Evolutionary conservation across 805 yeast species (phyloP).

Genomic region (Candida rishiriensis): DNA sequence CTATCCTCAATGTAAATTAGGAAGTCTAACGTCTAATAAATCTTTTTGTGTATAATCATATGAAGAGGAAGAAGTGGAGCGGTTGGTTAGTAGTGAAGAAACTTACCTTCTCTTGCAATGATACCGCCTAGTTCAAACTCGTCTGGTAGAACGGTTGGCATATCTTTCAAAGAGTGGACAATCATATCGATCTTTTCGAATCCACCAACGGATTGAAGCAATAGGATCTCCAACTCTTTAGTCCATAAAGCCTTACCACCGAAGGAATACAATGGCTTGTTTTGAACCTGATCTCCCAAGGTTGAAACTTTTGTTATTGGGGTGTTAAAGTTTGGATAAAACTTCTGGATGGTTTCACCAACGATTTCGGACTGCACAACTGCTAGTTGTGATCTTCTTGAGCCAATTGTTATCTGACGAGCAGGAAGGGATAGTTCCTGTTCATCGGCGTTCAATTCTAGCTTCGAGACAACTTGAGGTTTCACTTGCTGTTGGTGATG

Average conservation of each 20-base stretch:
- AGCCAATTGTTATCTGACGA: conserved; percentile 56
- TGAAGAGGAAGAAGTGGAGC: conserved; percentile 2
- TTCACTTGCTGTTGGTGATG: background rate
- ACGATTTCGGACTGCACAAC: conserved; percentile 81
- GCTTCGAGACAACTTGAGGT: background rate
- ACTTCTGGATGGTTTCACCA: conserved; percentile 48
- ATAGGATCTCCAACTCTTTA: conserved; percentile 79
- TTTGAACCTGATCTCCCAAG: conserved; percentile 84
- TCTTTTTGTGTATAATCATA: background rate
- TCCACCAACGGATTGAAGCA: conserved; percentile 59
- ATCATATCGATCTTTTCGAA: conserved; percentile 76
- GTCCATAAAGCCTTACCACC: conserved; percentile 98
- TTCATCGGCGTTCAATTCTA: conserved; percentile 12
- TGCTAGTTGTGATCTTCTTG: conserved; percentile 84
- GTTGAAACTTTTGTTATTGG: conserved; percentile 79
- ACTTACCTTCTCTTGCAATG: conserved; percentile 61
- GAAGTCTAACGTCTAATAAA: conserved; percentile 36
- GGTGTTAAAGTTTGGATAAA: conserved; percentile 62
- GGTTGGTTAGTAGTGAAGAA: background rate
- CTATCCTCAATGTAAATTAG: conserved; percentile 29
- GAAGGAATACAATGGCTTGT: conserved; percentile 83
- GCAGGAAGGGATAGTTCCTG: conserved; percentile 13
- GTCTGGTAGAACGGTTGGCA: conserved; percentile 86
- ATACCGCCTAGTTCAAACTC: conserved; percentile 89
- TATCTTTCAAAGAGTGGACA: conserved; percentile 89